A percentile compares a stretch with the other conserved stretches of the same genome.
phyloP scores from a whole-genome alignment of 2,329 filamentous ascomycete species.

The Rhytidhysteron rufulum region DNA sequence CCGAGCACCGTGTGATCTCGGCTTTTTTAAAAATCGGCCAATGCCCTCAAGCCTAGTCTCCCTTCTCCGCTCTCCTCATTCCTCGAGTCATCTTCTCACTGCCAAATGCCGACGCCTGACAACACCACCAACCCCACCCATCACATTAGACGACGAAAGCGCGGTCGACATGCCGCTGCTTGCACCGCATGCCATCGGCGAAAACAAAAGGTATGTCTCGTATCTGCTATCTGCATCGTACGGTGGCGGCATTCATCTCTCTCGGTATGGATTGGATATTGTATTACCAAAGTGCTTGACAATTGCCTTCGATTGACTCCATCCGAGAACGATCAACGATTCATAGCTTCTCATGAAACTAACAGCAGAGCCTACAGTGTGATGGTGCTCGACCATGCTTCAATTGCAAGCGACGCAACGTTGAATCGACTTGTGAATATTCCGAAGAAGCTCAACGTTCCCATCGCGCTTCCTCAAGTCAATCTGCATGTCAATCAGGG shows the following conservation, averaged over 20 bases:
- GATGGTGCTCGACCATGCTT: slow-evolving; percentile 15
- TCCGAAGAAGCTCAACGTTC: slow-evolving; percentile 8
- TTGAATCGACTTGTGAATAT: slow-evolving; percentile 10
- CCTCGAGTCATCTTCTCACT: no score
- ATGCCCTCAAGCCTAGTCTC: neutral
- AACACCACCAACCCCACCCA: neutral
- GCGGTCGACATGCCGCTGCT: slow-evolving; percentile 14
- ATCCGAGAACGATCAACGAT: no score
- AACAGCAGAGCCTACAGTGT: no score
- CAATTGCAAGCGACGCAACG: slow-evolving; percentile 13
- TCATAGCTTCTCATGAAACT: no score
- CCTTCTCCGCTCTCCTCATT: neutral
- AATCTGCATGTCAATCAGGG: no score
- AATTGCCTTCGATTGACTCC: no score
- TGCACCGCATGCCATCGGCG: slow-evolving; percentile 14
- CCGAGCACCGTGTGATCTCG: no score
- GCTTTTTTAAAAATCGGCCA: neutral
- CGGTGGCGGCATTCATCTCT: no score
- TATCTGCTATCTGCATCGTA: no score
- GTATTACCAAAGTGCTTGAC: no score
- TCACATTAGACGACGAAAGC: slow-evolving; percentile 12
- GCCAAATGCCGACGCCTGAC: neutral
- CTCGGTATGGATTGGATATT: no score
- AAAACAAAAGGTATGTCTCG: slow-evolving; percentile 13
- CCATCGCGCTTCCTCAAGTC: neutral